A percentile compares a stretch with the other conserved stretches of the same genome.
These are phyloP conservation scores for Cercophora sp. DNA, from an alignment of 495 filamentous ascomycete species.

Conservation along the genomic window DNA sequence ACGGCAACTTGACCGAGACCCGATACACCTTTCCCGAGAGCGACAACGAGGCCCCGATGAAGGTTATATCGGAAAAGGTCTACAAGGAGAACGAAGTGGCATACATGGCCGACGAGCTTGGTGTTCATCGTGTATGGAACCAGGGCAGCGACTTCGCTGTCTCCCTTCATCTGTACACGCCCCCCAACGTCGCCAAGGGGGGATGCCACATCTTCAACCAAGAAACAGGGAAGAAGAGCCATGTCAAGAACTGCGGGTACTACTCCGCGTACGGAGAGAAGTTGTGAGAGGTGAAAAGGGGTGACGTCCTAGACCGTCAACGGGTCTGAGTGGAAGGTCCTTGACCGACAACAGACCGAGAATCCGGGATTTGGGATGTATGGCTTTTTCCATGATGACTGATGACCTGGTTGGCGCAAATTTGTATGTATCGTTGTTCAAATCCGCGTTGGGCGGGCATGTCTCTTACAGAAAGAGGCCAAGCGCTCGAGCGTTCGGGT, in stretches of 20 bases:
- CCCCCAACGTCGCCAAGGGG: conserved; percentile 74
- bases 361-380: too few species aligned
- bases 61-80: conserved; percentile 48
- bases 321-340: conserved; percentile 10
- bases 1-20: conserved; percentile 73
- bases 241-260: conserved; percentile 63
- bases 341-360: too few species aligned
- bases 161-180: conserved; percentile 86
- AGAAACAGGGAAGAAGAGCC: conserved; percentile 65
- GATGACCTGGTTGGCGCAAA: background rate
- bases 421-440: too few species aligned
- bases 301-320: background rate
- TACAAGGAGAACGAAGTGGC: conserved; percentile 48
- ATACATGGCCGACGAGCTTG: conserved; percentile 52
- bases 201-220: conserved; percentile 72
- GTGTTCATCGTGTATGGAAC: conserved; percentile 79
- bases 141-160: conserved; percentile 70
- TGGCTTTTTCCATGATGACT: background rate
- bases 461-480: too few species aligned
- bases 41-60: conserved; percentile 46
- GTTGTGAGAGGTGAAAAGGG: conserved; percentile 15
- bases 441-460: too few species aligned
- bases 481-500: too few species aligned
- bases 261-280: conserved; percentile 53
- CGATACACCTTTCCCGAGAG: conserved; percentile 70